phyloP scores from a whole-genome alignment of 306 rosid genomes.

The Carpinus fangiana region DNA sequence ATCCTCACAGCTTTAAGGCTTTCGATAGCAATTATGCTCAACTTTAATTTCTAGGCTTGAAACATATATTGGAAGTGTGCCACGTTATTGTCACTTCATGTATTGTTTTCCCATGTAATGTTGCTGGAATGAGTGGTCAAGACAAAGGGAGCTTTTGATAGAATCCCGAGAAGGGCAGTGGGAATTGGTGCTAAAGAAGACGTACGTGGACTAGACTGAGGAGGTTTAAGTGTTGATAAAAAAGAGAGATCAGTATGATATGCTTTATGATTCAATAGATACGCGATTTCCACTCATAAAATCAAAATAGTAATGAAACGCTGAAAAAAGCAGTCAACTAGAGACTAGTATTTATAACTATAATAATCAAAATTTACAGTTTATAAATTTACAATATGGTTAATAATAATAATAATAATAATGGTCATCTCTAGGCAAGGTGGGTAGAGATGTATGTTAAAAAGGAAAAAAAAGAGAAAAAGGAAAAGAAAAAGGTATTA shows the following conservation, averaged over 20 bases:
- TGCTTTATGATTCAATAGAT: background rate
- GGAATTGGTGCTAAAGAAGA: too few relatives aligned
- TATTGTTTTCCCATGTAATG: too few relatives aligned
- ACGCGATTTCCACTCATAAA: background rate
- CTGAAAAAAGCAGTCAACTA: constrained; percentile 20
- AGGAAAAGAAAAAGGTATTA: constrained; percentile 2
- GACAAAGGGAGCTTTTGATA: too few relatives aligned
- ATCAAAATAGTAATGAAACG: background rate
- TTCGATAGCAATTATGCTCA: too few relatives aligned
- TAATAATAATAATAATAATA: constrained; percentile 27
- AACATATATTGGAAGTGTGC: too few relatives aligned
- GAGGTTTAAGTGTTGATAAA: too few relatives aligned
- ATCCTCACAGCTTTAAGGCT: too few relatives aligned
- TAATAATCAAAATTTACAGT: constrained; percentile 41
- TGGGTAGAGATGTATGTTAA: constrained; percentile 24
- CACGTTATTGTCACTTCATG: too few relatives aligned
- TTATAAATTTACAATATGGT: constrained; percentile 44
- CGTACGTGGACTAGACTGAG: too few relatives aligned
- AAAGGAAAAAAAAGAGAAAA: background rate
- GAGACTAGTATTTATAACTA: constrained; percentile 14
- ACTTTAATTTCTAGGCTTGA: too few relatives aligned
- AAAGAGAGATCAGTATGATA: background rate
- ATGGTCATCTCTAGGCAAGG: constrained; percentile 37
- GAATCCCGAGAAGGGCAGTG: too few relatives aligned
- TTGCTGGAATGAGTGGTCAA: too few relatives aligned